A percentile compares a stretch with the other conserved stretches of the same genome.
phyloP scores from a whole-genome alignment of 805 yeast species.

The Saccharomyces eubayanus region DNA sequence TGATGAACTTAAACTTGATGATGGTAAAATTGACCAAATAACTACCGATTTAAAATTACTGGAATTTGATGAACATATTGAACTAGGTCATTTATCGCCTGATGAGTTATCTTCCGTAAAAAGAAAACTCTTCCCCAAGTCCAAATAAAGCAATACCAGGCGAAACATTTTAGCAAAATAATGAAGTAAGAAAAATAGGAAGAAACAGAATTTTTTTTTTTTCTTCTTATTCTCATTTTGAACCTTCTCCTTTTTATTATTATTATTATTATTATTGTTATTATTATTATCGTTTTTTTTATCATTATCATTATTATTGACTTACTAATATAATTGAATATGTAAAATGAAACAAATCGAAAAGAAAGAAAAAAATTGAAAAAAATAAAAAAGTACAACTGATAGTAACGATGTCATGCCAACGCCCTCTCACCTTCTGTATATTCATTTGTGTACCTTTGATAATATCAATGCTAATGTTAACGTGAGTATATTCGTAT shows the following conservation, averaged over 20 bases:
- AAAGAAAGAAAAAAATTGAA: background rate
- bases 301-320: too few relatives aligned
- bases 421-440: background rate
- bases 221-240: background rate
- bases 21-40: slow-evolving; percentile 10
- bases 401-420: background rate
- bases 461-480: background rate
- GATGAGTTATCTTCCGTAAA: slow-evolving; percentile 25
- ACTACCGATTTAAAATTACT: slow-evolving; percentile 20
- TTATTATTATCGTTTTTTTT: too few relatives aligned
- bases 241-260: background rate
- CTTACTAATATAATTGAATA: background rate
- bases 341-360: background rate
- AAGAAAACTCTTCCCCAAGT: slow-evolving; percentile 12
- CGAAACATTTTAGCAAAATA: background rate
- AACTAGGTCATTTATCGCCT: slow-evolving; percentile 21
- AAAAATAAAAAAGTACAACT: background rate
- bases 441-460: background rate
- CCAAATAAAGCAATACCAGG: background rate
- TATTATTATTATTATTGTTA: background rate
- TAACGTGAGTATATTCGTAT: background rate
- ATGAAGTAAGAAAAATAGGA: background rate
- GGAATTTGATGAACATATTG: slow-evolving; percentile 23
- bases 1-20: slow-evolving; percentile 25
- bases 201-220: background rate